These are phyloP conservation scores for Setomelanomma holmii DNA, from an alignment of 2,329 filamentous ascomycete species.

Conservation along the genomic window DNA sequence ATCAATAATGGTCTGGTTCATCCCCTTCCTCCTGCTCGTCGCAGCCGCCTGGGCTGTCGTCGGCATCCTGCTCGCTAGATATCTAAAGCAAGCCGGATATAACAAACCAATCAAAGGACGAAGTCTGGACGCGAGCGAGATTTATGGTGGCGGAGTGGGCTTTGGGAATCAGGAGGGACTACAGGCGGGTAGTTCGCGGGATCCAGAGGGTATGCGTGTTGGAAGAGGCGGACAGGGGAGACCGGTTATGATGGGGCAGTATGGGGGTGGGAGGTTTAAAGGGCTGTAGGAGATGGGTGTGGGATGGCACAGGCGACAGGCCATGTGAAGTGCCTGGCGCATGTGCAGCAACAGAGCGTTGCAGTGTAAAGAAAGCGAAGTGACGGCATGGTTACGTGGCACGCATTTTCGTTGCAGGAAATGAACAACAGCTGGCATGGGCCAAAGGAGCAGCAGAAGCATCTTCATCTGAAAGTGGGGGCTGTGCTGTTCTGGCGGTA, in stretches of 20 bases:
- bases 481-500: too few species aligned
- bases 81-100: constrained; percentile 26
- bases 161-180: constrained; percentile 11
- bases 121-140: constrained; percentile 7
- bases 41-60: constrained; percentile 23
- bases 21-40: constrained; percentile 23
- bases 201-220: too few species aligned
- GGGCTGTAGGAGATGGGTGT: constrained; percentile 12
- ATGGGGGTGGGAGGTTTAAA: constrained; percentile 24
- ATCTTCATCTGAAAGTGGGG: too few species aligned
- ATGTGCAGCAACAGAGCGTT: too few species aligned
- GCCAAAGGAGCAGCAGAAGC: too few species aligned
- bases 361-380: too few species aligned
- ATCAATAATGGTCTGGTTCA: constrained; percentile 9
- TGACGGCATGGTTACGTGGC: too few species aligned
- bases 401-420: too few species aligned
- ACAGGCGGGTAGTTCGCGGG: background rate
- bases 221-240: constrained; percentile 5
- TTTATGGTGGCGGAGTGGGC: constrained; percentile 15
- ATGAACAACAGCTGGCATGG: too few species aligned
- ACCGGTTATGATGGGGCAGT: constrained; percentile 12
- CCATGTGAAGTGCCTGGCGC: too few species aligned
- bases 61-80: constrained; percentile 24
- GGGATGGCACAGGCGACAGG: background rate
- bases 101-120: constrained; percentile 18